Base-by-base conservation (phyloP, 108 stramenopile species). In the Pseudonitzschia multiseries region DNA sequence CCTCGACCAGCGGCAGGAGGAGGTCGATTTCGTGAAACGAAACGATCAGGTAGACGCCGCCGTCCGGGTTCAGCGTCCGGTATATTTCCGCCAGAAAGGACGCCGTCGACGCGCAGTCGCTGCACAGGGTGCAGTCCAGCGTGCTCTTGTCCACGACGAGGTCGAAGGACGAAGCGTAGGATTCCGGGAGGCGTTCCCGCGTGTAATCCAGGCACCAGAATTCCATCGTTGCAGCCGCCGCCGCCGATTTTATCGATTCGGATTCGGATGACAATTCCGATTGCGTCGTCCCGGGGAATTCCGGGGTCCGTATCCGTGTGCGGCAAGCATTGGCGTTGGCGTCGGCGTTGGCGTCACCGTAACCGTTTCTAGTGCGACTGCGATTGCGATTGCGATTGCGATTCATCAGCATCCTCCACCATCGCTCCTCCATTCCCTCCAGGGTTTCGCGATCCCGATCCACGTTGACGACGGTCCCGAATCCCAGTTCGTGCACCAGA, bases 91-190 rank as follows among this genome's bases (percentile, higher is more conserved):
- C 70, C 52, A 94, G 73, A 17, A 94, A 72, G 27, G 77, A 71
- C 13, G 89, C 82, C 2, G 88, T 78, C 13, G 83, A 83, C 10
- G 80, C 67, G 31, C 0, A 0, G 50, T 88, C 88, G 43, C 86
- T 79, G 70, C 93, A 94, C 5, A 94, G 51, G 20, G 87, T 81
- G 73, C 90, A 92, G 78, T 94, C 93, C 71, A 94, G 65, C 0
- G 93, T 94, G 17, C 85, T 84, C 74, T 94, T 94, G 82, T 94
- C 93, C 2, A 94, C 36, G 0, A 92, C 79, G 50, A 94, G 61
- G 61, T 89, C 86, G 73, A 91, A 88, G 6, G 62, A 79, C 48
- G 74, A 78, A 6, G 43, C 36, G 40, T 74, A 73, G 41, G 28
- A 46, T 24, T 60, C 40, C 41, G 63, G 48, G 12, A 68, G 68